A percentile compares a stretch with the other conserved stretches of the same genome.
phyloP scores from a whole-genome alignment of 2,329 filamentous ascomycete genomes.

The Pezicula neosporulosa region DNA sequence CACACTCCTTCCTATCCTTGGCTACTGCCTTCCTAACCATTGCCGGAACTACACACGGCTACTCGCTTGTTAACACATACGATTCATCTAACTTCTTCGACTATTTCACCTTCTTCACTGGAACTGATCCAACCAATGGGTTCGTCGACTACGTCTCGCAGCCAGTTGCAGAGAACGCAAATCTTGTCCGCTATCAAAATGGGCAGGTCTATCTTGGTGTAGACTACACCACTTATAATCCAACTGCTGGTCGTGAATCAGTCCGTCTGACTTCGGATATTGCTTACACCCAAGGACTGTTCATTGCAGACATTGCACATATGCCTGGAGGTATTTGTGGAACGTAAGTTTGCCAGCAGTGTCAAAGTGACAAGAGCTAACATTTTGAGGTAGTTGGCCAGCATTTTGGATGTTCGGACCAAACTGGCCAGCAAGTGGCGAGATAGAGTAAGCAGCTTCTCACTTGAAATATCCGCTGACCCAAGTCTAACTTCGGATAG shows the following conservation, averaged over 20 bases:
- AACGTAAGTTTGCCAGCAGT: not conserved
- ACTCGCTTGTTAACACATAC: constrained; percentile 34
- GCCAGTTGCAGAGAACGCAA: constrained; percentile 46
- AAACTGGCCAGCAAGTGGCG: constrained; percentile 60
- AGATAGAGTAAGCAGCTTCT: constrained; percentile 37
- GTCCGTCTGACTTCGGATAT: constrained; percentile 65
- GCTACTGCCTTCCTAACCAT: not conserved
- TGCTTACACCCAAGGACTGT: constrained; percentile 61
- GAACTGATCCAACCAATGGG: constrained; percentile 60
- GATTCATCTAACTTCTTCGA: constrained; percentile 40
- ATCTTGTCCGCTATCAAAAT: constrained; percentile 55
- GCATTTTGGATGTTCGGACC: constrained; percentile 58
- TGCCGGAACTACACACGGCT: constrained; percentile 1
- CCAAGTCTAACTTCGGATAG: constrained; percentile 41
- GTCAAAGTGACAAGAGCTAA: not conserved
- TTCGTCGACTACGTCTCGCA: constrained; percentile 59
- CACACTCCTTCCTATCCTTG: not conserved
- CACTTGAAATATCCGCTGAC: no score
- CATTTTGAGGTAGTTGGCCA: constrained; percentile 53
- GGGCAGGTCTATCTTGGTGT: constrained; percentile 65
- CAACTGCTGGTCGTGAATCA: constrained; percentile 50
- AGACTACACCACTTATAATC: constrained; percentile 55
- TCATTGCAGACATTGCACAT: constrained; percentile 69
- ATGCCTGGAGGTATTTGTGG: constrained; percentile 72
- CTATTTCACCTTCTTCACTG: constrained; percentile 48